These are phyloP conservation scores for Ustilaginoidea virens DNA, from an alignment of 2,329 filamentous ascomycete genomes.

Conservation along the genomic window DNA sequence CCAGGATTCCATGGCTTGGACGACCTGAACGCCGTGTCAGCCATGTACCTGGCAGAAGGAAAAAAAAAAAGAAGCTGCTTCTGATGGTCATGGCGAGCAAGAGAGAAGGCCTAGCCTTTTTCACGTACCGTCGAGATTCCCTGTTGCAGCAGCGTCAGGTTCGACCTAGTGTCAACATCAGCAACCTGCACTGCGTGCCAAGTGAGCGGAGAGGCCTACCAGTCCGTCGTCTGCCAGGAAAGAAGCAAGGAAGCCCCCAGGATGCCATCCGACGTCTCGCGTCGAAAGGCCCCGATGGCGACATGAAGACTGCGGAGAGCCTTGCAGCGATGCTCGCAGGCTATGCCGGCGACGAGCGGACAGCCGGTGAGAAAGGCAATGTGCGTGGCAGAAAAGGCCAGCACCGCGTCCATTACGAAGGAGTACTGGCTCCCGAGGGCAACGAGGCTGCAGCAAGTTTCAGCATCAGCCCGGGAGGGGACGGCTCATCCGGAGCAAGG, in stretches of 20 bases:
- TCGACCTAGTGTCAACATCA: constrained; percentile 45
- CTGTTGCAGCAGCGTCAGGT: constrained; percentile 86
- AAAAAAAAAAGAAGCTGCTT: too few relatives aligned
- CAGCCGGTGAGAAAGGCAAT: constrained; percentile 82
- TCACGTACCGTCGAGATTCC: constrained; percentile 72
- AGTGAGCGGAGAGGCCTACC: constrained; percentile 42
- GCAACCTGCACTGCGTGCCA: constrained; percentile 8
- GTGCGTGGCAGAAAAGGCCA: constrained; percentile 90
- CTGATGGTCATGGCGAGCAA: too few relatives aligned
- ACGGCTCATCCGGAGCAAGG: too few relatives aligned
- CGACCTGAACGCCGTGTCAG: constrained; percentile 42
- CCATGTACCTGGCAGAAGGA: constrained; percentile 1
- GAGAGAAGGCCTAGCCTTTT: too few relatives aligned
- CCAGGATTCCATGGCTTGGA: constrained; percentile 84
- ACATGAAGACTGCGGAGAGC: constrained; percentile 80
- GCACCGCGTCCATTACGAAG: constrained; percentile 87
- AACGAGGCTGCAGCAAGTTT: constrained; percentile 36
- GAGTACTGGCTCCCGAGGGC: constrained; percentile 65
- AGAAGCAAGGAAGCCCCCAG: constrained; percentile 82
- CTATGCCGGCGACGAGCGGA: constrained; percentile 70
- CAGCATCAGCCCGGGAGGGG: too few relatives aligned
- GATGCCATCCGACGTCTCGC: constrained; percentile 77
- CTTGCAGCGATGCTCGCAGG: constrained; percentile 74
- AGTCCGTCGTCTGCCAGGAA: constrained; percentile 93
- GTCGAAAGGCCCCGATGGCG: constrained; percentile 71